A percentile compares a stretch with the other conserved stretches of the same genome.
Conservation (phyloP, 345 rosid species). For the Arabis alpina region DNA sequence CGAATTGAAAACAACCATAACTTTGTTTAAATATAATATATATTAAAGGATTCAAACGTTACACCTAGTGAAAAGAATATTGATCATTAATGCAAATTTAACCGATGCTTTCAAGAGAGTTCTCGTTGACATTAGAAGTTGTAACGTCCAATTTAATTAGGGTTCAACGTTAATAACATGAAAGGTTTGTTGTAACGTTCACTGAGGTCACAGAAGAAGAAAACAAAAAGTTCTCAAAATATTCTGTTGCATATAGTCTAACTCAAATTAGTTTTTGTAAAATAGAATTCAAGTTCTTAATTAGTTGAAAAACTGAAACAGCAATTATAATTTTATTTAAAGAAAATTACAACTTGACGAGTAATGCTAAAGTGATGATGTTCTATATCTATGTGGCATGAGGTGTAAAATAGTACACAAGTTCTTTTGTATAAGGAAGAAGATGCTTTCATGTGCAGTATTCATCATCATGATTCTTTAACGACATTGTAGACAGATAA, state of each 20-base stretch:
- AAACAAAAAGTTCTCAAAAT: not conserved
- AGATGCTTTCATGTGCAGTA: constrained; percentile 40
- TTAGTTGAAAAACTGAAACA: not conserved
- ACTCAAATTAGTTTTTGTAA: not conserved
- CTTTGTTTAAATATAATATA: too few relatives aligned
- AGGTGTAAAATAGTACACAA: constrained; percentile 39
- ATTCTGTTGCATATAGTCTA: not conserved
- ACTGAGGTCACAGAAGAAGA: constrained; percentile 11
- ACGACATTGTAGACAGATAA: constrained; percentile 5
- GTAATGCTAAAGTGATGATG: constrained; percentile 35
- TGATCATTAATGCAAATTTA: constrained; percentile 1
- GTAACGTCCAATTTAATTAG: constrained; percentile 24
- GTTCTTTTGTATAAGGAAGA: constrained; percentile 8
- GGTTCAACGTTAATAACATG: constrained; percentile 17
- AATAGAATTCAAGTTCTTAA: not conserved
- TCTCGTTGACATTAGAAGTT: constrained; percentile 16
- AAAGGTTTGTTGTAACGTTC: constrained; percentile 42
- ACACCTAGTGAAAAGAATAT: not conserved
- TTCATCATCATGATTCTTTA: constrained; percentile 30
- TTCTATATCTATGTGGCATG: constrained; percentile 32
- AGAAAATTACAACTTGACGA: constrained; percentile 10
- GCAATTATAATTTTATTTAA: not conserved
- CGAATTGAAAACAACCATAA: too few relatives aligned
- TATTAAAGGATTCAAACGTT: constrained; percentile 7
- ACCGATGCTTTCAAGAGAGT: constrained; percentile 3